Evolutionary conservation across 768 basidiomycete species (phyloP).

Genomic region (Naganishia vishniacii): DNA sequence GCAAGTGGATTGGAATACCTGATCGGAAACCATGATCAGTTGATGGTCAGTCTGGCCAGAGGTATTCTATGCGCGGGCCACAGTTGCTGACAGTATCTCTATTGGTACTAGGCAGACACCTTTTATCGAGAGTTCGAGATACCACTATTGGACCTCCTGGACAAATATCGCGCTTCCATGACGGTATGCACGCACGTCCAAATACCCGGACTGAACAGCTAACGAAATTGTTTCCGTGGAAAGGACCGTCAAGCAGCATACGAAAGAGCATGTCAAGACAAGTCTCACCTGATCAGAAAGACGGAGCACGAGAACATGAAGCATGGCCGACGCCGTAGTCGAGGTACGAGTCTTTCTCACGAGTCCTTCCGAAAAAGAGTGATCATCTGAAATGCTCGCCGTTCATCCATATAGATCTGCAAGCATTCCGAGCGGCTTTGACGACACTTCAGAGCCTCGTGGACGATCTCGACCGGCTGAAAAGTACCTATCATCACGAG

Average conservation of each 20-base stretch:
- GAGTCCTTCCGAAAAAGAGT: too few species aligned
- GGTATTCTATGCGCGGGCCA: slow-evolving; percentile 11
- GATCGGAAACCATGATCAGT: slow-evolving; percentile 86
- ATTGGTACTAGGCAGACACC: slow-evolving; percentile 62
- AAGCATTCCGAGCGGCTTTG: slow-evolving; percentile 78
- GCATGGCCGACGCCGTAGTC: slow-evolving; percentile 59
- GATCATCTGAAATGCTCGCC: too few species aligned
- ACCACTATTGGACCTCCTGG: slow-evolving; percentile 76
- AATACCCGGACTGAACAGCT: too few species aligned
- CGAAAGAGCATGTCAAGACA: slow-evolving; percentile 73
- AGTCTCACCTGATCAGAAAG: slow-evolving; percentile 74
- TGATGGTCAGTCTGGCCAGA: slow-evolving; percentile 59
- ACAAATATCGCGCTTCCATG: slow-evolving; percentile 68
- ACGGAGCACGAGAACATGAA: slow-evolving; percentile 82
- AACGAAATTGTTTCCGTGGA: too few species aligned
- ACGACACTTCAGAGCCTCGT: slow-evolving; percentile 77
- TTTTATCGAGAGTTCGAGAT: slow-evolving; percentile 83
- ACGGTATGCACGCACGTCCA: too few species aligned
- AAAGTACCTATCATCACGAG: slow-evolving; percentile 74
- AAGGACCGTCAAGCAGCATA: slow-evolving; percentile 81
- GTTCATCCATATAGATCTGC: slow-evolving; percentile 60
- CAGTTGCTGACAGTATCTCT: neutral
- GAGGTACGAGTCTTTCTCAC: slow-evolving; percentile 57
- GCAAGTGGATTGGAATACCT: slow-evolving; percentile 84
- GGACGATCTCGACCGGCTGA: slow-evolving; percentile 81